These are phyloP conservation scores for Kodamaea arcana DNA, from an alignment of 1,139 yeast genomes.

Conservation along the genomic window DNA sequence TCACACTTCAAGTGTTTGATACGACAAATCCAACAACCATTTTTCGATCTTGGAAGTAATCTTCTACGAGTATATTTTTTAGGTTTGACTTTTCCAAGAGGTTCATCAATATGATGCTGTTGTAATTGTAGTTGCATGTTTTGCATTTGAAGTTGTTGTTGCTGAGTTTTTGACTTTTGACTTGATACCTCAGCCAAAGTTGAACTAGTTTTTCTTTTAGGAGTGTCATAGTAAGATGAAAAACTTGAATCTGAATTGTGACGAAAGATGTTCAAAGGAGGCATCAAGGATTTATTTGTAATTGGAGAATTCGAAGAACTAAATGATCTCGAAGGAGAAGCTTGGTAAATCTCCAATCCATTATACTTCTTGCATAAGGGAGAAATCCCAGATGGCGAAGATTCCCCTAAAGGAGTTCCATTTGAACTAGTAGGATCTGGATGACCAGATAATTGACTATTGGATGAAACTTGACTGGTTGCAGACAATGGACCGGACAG, in stretches of 20 bases:
- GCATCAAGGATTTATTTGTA: conserved; percentile 14
- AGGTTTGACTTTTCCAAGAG: conserved; percentile 12
- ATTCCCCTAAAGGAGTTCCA: conserved; percentile 11
- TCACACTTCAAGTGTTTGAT: conserved; percentile 49
- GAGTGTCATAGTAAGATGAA: conserved; percentile 14
- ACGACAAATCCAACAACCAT: conserved; percentile 50
- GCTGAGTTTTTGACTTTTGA: conserved; percentile 11
- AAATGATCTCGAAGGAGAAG: conserved; percentile 12
- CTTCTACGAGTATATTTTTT: conserved; percentile 42
- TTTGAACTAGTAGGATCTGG: conserved; percentile 1
- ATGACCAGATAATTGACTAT: too few relatives aligned
- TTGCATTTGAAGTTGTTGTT: conserved; percentile 4
- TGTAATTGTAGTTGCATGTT: conserved; percentile 7
- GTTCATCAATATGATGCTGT: conserved; percentile 3
- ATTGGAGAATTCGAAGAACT: conserved; percentile 11
- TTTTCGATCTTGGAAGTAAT: conserved; percentile 39
- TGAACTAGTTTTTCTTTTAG: conserved; percentile 18
- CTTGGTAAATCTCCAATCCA: conserved; percentile 16
- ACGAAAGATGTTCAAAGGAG: conserved; percentile 25
- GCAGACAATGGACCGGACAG: too few relatives aligned
- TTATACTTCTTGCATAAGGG: conserved; percentile 21
- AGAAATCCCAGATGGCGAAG: conserved; percentile 16
- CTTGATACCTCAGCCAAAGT: conserved; percentile 15
- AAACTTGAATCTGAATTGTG: conserved; percentile 24
- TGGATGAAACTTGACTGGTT: too few relatives aligned